phyloP scores from a whole-genome alignment of 352 stramenopile species.

The Phytophthora podocarpi region DNA sequence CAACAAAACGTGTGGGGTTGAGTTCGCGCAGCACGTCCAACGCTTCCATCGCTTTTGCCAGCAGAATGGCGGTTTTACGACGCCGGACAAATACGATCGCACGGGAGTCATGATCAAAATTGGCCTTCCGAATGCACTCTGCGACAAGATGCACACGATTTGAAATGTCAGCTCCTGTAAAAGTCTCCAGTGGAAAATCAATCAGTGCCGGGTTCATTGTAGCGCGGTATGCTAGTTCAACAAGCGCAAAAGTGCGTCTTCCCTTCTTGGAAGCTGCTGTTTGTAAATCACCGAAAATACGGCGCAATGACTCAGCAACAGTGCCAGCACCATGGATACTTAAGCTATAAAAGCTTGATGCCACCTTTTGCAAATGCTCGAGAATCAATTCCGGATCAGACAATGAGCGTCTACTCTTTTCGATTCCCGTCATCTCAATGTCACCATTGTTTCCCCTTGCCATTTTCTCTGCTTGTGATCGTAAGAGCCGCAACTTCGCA shows the following conservation, averaged over 20 bases:
- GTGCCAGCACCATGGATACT: constrained; percentile 50
- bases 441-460: constrained; percentile 8
- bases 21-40: constrained; percentile 54
- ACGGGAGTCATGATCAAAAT: constrained; percentile 63
- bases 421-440: constrained; percentile 14
- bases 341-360: constrained; percentile 54
- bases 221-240: constrained; percentile 29
- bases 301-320: constrained; percentile 40
- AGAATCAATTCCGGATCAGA: constrained; percentile 54
- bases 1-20: constrained; percentile 79
- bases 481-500: constrained; percentile 44
- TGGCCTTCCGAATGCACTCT: constrained; percentile 42
- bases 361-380: constrained; percentile 49
- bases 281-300: constrained; percentile 43
- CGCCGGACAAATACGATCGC: constrained; percentile 82
- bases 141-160: constrained; percentile 61
- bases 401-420: constrained; percentile 20
- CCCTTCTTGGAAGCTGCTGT: constrained; percentile 21
- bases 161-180: constrained; percentile 46
- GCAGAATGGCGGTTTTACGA: constrained; percentile 66
- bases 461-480: constrained; percentile 18
- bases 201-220: constrained; percentile 41
- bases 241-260: constrained; percentile 38
- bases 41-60: constrained; percentile 71
- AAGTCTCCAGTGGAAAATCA: constrained; percentile 33